Evolutionary conservation across 352 stramenopile species (phyloP).

Genomic region (Globisporangium iwayamae): DNA sequence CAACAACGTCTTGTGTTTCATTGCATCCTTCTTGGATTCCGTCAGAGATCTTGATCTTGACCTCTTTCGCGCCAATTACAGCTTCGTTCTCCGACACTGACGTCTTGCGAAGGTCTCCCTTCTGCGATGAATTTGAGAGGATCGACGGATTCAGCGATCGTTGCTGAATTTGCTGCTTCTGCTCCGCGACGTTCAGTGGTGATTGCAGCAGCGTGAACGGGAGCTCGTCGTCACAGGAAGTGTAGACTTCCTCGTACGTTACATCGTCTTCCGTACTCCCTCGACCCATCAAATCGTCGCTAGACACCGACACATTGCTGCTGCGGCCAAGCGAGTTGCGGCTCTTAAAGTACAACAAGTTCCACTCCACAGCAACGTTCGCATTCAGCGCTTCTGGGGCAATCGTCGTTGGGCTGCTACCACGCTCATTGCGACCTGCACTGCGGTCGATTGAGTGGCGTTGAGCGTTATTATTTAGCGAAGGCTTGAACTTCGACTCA

Average conservation of each 20-base stretch:
- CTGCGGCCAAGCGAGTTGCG: conserved; percentile 31
- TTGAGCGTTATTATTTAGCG: conserved; percentile 20
- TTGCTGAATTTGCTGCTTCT: background rate
- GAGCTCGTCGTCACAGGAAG: conserved; percentile 43
- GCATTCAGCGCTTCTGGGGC: conserved; percentile 16
- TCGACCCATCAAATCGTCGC: conserved; percentile 5
- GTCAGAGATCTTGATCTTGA: conserved; percentile 13
- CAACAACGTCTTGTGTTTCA: background rate
- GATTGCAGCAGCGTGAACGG: conserved; percentile 66
- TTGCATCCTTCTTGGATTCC: background rate
- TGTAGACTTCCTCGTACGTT: conserved; percentile 55
- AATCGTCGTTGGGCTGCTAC: conserved; percentile 8
- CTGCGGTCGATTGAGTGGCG: conserved; percentile 13
- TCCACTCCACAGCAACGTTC: conserved; percentile 48
- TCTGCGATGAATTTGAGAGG: conserved; percentile 5
- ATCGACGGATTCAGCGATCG: conserved; percentile 8
- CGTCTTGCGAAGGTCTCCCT: conserved; percentile 7
- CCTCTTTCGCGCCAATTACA: conserved; percentile 6
- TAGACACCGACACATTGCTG: conserved; percentile 30
- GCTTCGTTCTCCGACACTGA: conserved; percentile 12
- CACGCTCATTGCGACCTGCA: conserved; percentile 5
- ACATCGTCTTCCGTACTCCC: conserved; percentile 19
- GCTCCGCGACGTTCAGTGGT: conserved; percentile 15
- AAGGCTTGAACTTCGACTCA: conserved; percentile 47
- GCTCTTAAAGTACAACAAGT: conserved; percentile 47